Evolutionary conservation across 148 eudicot species (phyloP).

Genomic region (Chenopodium quinoa): DNA sequence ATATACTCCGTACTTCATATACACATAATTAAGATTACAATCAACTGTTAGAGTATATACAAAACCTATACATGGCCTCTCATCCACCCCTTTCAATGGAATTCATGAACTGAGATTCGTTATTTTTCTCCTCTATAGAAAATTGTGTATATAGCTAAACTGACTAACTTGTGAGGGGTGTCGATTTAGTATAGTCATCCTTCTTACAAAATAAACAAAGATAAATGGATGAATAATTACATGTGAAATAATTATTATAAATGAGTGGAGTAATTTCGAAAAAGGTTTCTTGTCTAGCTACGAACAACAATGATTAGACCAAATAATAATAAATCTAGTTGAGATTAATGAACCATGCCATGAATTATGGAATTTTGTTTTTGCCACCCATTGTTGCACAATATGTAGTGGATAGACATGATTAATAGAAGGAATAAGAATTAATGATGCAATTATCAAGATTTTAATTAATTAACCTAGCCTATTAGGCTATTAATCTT

Average conservation of each 20-base stretch:
- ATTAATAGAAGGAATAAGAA: not conserved
- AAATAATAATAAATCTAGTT: not conserved
- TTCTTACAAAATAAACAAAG: too few relatives aligned
- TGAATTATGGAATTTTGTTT: not conserved
- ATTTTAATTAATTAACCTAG: not conserved
- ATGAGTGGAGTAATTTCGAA: not conserved
- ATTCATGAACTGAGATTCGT: too few relatives aligned
- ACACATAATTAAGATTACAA: too few relatives aligned
- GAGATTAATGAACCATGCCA: not conserved
- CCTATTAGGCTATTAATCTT: not conserved
- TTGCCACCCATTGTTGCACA: not conserved
- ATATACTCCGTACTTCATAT: too few relatives aligned
- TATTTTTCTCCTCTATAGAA: too few relatives aligned
- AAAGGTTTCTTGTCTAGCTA: not conserved
- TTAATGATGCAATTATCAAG: constrained; percentile 8
- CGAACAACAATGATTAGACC: not conserved
- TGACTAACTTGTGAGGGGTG: too few relatives aligned
- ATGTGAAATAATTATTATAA: not conserved
- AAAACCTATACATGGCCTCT: too few relatives aligned
- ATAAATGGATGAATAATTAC: not conserved
- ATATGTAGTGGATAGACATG: not conserved
- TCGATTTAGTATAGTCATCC: too few relatives aligned
- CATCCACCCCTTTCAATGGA: too few relatives aligned
- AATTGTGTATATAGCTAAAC: too few relatives aligned
- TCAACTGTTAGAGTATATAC: too few relatives aligned